phyloP scores from a whole-genome alignment of 352 stramenopile species.

The Pilasporangium apinafurcum region DNA sequence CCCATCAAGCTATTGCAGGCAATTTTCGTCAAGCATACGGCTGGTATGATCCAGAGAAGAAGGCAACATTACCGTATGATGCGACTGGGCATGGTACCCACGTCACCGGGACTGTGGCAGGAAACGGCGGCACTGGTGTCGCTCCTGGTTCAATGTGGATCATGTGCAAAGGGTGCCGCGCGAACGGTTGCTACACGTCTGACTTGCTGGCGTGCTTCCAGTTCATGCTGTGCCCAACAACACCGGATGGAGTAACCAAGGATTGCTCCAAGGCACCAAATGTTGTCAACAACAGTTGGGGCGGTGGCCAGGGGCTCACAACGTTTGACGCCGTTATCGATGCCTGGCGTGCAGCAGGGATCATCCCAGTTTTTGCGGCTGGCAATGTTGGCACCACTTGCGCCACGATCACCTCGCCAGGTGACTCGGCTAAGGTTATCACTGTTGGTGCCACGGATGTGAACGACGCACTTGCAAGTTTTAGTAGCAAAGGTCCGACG shows the following conservation, averaged over 20 bases:
- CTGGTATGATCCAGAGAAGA: conserved; percentile 53
- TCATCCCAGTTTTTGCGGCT: conserved; percentile 49
- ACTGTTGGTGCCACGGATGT: conserved; percentile 50
- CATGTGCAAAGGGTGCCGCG: conserved; percentile 39
- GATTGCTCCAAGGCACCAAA: conserved; percentile 47
- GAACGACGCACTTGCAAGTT: conserved; percentile 29
- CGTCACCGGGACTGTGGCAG: conserved; percentile 36
- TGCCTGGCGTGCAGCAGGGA: conserved; percentile 35
- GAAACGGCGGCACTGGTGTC: conserved; percentile 39
- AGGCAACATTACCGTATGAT: conserved; percentile 28
- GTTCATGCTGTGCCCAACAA: conserved; percentile 66
- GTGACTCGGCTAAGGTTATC: conserved; percentile 50
- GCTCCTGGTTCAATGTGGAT: conserved; percentile 52
- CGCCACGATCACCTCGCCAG: conserved; percentile 38
- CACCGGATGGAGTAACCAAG: conserved; percentile 13
- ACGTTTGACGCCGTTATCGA: conserved; percentile 39
- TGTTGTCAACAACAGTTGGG: conserved; percentile 73
- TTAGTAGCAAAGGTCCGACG: conserved; percentile 49
- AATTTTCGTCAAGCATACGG: conserved; percentile 39
- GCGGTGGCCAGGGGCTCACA: conserved; percentile 30
- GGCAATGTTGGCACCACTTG: conserved; percentile 51
- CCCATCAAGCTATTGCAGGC: conserved; percentile 29
- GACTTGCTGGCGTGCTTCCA: conserved; percentile 50
- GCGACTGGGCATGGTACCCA: conserved; percentile 48
- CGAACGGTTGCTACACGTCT: conserved; percentile 27